Base-by-base conservation (phyloP, 352 stramenopile species). In the Achlya hypogyna region DNA sequence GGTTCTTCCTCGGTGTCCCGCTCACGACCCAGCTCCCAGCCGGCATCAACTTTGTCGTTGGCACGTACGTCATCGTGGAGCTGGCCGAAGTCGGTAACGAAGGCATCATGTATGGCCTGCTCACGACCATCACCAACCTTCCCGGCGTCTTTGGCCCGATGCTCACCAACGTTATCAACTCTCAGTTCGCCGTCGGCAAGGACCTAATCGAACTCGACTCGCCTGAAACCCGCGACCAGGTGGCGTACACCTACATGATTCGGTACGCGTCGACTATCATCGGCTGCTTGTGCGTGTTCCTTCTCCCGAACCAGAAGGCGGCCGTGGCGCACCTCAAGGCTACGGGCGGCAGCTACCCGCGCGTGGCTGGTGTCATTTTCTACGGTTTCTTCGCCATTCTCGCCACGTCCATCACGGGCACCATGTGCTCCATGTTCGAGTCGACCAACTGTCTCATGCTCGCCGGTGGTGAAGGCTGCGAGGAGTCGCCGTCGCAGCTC, bases 1-100 rank as follows among this genome's bases (percentile, higher is more conserved):
- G 78, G 77, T 79, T 87, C 62, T 87, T 74, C 72, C 59, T 87
- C 23, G 77, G 77, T 6, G 70, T 80, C 14, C 76, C 77, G 27
- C 69, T 87, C 0, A 47, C 80, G 5, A 69, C 75, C 43, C 73
- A 80, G 34, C 63, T 87, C 5, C 78, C 77, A 20, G 56, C 34
- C 47, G 78, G 73, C 63, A 73, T 83, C 25, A 69, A 71, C 47
- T 87, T 79, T 40, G 74, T 87, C 47, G 71, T 85, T n/a, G 72
- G 75, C 1, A 87, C 77, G 4, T 79, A 88, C 20, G 74, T 71
- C 1, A 73, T 76, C 0, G 73, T 87, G 0, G 75, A 89, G 60
- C 65, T 91, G 34, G 78, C 69, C 0, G 78, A 84, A 23, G 72
- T 70, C 0, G 75, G 69, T 25, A 62, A 68, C 22, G 69, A 59